phyloP scores from a whole-genome alignment of 1,139 yeast species.

The Candida albicans region DNA sequence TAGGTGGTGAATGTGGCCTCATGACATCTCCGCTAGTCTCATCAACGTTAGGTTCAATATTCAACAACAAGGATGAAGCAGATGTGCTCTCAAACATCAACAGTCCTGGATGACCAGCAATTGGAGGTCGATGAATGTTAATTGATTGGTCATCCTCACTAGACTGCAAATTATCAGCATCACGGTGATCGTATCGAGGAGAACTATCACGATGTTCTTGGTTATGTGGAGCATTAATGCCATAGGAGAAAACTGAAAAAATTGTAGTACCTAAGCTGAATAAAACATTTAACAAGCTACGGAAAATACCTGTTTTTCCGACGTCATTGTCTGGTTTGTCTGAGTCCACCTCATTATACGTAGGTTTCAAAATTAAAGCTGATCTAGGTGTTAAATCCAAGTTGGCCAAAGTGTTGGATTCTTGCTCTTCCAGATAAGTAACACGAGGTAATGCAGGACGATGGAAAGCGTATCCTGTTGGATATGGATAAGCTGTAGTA shows the following conservation, averaged over 20 bases:
- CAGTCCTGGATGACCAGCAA: slow-evolving; percentile 18
- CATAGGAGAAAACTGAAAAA: slow-evolving; percentile 46
- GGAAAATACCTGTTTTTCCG: slow-evolving; percentile 18
- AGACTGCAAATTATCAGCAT: not conserved
- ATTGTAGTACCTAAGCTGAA: slow-evolving; percentile 30
- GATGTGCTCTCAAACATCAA: slow-evolving; percentile 20
- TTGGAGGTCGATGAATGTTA: slow-evolving; percentile 8
- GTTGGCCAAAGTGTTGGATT: slow-evolving; percentile 44
- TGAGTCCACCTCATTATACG: slow-evolving; percentile 28
- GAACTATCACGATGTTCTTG: not conserved
- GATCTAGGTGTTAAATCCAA: slow-evolving; percentile 65
- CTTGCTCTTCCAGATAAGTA: slow-evolving; percentile 52
- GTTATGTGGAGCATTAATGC: slow-evolving; percentile 23
- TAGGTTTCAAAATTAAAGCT: slow-evolving; percentile 63
- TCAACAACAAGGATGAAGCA: slow-evolving; percentile 20
- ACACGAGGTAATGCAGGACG: slow-evolving; percentile 38
- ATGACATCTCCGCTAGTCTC: not conserved
- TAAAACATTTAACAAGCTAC: slow-evolving; percentile 17
- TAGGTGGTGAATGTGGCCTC: slow-evolving; percentile 5
- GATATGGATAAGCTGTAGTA: slow-evolving; percentile 30
- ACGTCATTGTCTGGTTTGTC: slow-evolving; percentile 16
- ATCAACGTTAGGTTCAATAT: slow-evolving; percentile 14
- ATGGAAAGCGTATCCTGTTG: slow-evolving; percentile 39
- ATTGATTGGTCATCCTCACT: slow-evolving; percentile 3
- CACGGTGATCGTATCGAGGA: not conserved